Base-by-base conservation (phyloP, 768 basidiomycete species). In the Leccinum longicurvipes region DNA sequence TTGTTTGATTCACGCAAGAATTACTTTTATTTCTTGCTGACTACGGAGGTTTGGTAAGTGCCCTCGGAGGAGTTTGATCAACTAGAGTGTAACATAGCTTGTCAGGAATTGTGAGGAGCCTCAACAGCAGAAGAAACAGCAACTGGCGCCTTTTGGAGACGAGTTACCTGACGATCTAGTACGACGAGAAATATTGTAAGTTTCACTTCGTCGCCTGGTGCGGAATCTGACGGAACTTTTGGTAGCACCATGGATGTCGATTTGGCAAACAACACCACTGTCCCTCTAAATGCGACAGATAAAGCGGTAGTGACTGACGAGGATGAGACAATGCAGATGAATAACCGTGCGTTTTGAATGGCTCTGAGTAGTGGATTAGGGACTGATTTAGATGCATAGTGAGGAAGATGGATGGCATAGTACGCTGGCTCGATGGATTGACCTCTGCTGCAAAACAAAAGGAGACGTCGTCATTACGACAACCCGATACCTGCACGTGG, bases 401-500 rank as follows among this genome's bases (percentile, higher is more conserved):
- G 1, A 23, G 23, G 29, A 62, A 45, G 24, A 9, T 62, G 15
- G 60, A 62, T 5, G 39, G 44, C 15, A 36, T 62, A 8, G 7
- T 62, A 19, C 27, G 11, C 17, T 62, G 56, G 56, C 29, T 62
- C 17, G 29, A 53, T 34, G 60, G 53, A 49, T 47, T 62, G 39
- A 53, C 23, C 14, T 64, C 64, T 29, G 41, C 45, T 2, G 44
- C 11, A 7, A 64, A 54, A n/a, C 63, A 64, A 14, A 50, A 59
- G 47, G 50, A 48, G 9, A 59, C 57, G 0, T 17, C 46, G 17
- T 51, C 48, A 0, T 27, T 60, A 21, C 64, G 54, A 2, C 53
- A 60, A 46, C 46, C 53, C 19, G 52, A 50, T 28, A 66, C 63
- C 17, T 64, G 51, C 39, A 63, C 29, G 2, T 56, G 53, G 57